Conservation (phyloP, 1,284 basidiomycete genomes). For the Tilletia caries region DNA sequence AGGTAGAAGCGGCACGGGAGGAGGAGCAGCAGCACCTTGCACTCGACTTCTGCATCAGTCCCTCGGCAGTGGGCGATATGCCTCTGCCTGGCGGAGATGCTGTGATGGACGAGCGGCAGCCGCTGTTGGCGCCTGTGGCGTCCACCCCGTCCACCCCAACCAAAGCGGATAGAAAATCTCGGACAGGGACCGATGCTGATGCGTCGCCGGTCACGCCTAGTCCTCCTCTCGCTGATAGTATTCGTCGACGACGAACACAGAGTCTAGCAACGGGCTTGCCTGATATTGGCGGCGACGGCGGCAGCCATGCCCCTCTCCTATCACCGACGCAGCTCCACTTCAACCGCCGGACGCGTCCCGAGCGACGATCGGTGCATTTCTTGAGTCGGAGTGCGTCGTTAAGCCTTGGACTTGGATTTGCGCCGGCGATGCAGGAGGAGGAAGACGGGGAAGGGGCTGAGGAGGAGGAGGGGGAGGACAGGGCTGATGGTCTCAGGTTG, state of each 20-base stretch:
- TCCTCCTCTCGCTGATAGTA: no score
- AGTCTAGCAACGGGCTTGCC: neutral
- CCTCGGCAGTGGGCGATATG: neutral
- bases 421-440: conserved; percentile 10
- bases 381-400: conserved; percentile 12
- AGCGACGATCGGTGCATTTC: conserved; percentile 4
- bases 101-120: conserved; percentile 7
- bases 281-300: neutral
- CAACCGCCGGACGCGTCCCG: neutral
- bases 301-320: neutral
- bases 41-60: neutral
- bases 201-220: neutral
- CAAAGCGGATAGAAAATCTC: neutral
- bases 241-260: neutral
- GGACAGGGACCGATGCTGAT: neutral
- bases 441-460: neutral
- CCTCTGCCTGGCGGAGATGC: neutral
- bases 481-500: neutral
- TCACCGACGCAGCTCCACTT: neutral
- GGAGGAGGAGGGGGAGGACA: neutral
- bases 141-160: neutral
- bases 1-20: conserved; percentile 14
- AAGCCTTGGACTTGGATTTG: conserved; percentile 7
- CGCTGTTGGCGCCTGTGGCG: neutral
- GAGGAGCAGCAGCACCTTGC: conserved; percentile 13